Evolutionary conservation across 129 eudicot genomes (phyloP), one percentile per base, ranked within the genome.

Genomic region (Flaveria bidentis): DNA sequence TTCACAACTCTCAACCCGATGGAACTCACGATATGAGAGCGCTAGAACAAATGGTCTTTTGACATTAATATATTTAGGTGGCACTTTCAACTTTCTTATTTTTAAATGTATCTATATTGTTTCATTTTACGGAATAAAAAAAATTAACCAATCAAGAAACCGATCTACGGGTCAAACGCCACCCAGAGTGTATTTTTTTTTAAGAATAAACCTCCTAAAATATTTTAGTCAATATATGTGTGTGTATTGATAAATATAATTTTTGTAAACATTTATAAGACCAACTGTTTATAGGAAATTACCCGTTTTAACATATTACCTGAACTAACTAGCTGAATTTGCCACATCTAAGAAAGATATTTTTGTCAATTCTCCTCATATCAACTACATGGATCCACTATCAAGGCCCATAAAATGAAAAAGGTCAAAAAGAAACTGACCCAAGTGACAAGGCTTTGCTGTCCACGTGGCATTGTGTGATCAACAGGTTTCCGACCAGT

Each of bases 401-500:
- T 47, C 17, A 1, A 12, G 70, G 51, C 71, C 77, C 77, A 71
- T 56, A 30, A 17, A 71, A 46, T 18, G 42, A 61, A 71, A 30
- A 2, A 63, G 6, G 26, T 12, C 4, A 12, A 63, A 50, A 30
- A 72, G 9, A 77, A 18, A 78, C 97, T 82, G 52, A 93, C 98
- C 98, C 98, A 93, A 52, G 98, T 90, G 73, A 93, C 98, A 80
- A 93, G 95, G 81, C 91, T 85, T 71, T 93, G 98, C 73, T 90
- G 97, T 30, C 98, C 97, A 39, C 92, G 88, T 62, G 98, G 98
- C 98, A 93, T 90, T 22, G 93, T 93, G 82, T 90, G 96, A 84
- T 93, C 98, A 52, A 93, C 98, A 33, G 97, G 98, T 75, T 90
- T 90, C 73, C 98, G 86, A 47, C 98, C 98, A n/a, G 97, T 93